Percentiles rank a stretch among this genome's conserved stretches.
phyloP scores from a whole-genome alignment of 768 basidiomycete genomes.

The Tricholoma furcatifolium region DNA sequence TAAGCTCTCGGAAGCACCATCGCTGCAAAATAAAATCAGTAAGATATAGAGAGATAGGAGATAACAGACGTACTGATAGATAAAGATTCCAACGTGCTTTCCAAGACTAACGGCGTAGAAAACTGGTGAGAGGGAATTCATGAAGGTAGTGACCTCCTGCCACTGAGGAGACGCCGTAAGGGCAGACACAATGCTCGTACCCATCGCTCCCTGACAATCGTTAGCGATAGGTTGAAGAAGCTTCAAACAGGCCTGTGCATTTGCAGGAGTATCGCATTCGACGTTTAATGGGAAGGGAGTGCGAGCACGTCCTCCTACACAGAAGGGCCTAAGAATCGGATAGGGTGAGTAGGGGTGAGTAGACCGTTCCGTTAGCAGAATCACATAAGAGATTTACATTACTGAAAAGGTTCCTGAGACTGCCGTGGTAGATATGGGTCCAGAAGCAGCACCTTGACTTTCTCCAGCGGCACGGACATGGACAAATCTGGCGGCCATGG shows the following conservation, averaged over 20 bases:
- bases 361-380: too few species aligned
- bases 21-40: too few species aligned
- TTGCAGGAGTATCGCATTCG: background rate
- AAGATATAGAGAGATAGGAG: too few species aligned
- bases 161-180: background rate
- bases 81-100: background rate
- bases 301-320: background rate
- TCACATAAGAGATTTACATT: background rate
- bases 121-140: background rate
- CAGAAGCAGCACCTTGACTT: too few species aligned
- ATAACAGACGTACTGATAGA: background rate
- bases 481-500: too few species aligned
- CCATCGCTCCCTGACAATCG: background rate
- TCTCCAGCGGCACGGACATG: too few species aligned
- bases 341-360: background rate
- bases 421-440: too few species aligned
- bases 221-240: conserved; percentile 2
- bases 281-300: conserved; percentile 2
- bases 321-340: background rate
- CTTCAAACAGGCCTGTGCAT: background rate
- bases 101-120: background rate
- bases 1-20: too few species aligned
- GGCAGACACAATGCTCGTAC: background rate
- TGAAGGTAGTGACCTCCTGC: background rate
- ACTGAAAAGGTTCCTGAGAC: background rate